Conservation (phyloP, 1,139 yeast species). For the Yamadazyma pseudoaaseri region DNA sequence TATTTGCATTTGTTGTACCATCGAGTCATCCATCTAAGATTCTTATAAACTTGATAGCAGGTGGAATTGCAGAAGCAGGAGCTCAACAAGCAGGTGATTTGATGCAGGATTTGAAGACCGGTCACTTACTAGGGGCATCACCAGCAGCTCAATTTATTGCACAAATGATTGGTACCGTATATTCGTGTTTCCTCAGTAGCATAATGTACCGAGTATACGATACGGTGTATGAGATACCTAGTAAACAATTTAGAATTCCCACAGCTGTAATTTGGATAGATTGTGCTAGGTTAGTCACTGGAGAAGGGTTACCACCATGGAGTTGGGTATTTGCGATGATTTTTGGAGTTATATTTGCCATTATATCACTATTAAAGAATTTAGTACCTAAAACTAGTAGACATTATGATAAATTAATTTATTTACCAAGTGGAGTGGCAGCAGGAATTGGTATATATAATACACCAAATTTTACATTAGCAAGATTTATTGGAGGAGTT, state of each 20-base stretch:
- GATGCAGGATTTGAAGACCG: constrained; percentile 96
- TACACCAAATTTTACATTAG: constrained; percentile 89
- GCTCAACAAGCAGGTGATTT: constrained; percentile 99
- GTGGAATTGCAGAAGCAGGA: constrained; percentile 97
- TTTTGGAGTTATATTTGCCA: constrained; percentile 68
- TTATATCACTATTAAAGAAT: constrained; percentile 66
- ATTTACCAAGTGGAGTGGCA: constrained; percentile 91
- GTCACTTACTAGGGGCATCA: constrained; percentile 87
- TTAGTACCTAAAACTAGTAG: constrained; percentile 39
- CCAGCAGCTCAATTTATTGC: constrained; percentile 91
- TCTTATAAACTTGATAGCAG: constrained; percentile 84
- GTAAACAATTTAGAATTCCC: constrained; percentile 77
- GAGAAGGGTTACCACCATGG: constrained; percentile 82
- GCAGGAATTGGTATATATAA: constrained; percentile 96
- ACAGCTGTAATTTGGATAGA: constrained; percentile 97
- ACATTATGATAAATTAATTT: constrained; percentile 46
- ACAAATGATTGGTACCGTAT: constrained; percentile 81
- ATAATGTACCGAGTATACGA: constrained; percentile 82
- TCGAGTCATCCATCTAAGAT: constrained; percentile 75
- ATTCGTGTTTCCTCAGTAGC: constrained; percentile 78
- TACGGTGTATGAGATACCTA: constrained; percentile 80
- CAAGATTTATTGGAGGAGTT: constrained; percentile 89
- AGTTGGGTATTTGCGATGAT: constrained; percentile 64
- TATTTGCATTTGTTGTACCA: constrained; percentile 85
- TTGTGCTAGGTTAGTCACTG: constrained; percentile 89